Conservation (phyloP, 176 grass and related monocot genomes). For the Calamus simplicifolius region DNA sequence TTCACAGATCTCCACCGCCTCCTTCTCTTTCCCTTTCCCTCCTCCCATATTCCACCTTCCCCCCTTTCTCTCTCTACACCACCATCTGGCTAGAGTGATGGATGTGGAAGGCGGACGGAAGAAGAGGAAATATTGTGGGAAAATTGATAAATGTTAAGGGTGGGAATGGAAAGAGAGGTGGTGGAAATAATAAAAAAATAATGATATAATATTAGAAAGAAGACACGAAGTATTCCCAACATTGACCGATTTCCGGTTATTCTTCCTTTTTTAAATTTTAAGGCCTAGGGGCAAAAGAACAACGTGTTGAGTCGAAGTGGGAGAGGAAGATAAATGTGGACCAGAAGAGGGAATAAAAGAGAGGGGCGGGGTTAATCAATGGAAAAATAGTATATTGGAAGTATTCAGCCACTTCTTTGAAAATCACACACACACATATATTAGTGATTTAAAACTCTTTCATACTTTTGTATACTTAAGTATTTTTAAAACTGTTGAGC, state of each 20-base stretch:
- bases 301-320: constrained; percentile 8
- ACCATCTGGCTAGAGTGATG: constrained; percentile 17
- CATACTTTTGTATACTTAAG: too few relatives aligned
- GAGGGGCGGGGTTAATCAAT: constrained; percentile 16
- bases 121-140: constrained; percentile 14
- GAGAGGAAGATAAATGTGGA: neutral
- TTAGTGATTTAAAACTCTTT: too few relatives aligned
- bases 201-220: constrained; percentile 34
- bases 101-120: constrained; percentile 32
- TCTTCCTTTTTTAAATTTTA: neutral
- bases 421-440: too few relatives aligned
- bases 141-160: too few relatives aligned
- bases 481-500: too few relatives aligned
- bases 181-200: constrained; percentile 31
- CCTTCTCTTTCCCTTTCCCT: constrained; percentile 39
- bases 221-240: constrained; percentile 62
- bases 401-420: too few relatives aligned
- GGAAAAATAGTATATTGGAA: too few relatives aligned
- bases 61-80: constrained; percentile 21
- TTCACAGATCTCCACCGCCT: constrained; percentile 35
- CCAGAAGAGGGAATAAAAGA: too few relatives aligned
- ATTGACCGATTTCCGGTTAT: constrained; percentile 40
- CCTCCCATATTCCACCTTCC: neutral
- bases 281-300: constrained; percentile 1
- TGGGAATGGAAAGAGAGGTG: constrained; percentile 2